Evolutionary conservation across 148 eudicot species (phyloP).

Genomic region (Polygonum maritimum): DNA sequence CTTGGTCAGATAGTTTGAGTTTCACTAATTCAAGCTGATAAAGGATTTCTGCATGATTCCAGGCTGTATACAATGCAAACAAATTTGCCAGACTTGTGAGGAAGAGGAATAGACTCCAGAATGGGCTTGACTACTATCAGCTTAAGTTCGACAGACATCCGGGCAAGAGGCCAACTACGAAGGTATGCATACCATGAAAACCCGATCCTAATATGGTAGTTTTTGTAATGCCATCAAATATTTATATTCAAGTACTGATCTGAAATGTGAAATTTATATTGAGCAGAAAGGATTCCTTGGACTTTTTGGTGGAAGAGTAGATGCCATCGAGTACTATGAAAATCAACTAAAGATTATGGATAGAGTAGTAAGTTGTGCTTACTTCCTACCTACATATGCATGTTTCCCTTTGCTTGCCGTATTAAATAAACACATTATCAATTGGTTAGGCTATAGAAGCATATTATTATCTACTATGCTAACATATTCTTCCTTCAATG

Average conservation of each 20-base stretch:
- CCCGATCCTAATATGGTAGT: neutral
- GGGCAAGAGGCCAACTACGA: constrained; percentile 64
- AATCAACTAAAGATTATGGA: constrained; percentile 54
- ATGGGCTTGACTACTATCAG: constrained; percentile 86
- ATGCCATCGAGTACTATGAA: constrained; percentile 65
- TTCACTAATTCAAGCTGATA: neutral
- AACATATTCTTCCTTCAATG: neutral
- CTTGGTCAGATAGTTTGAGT: neutral
- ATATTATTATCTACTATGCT: neutral
- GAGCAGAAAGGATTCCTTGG: constrained; percentile 82
- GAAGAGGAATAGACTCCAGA: constrained; percentile 54
- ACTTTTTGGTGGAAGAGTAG: constrained; percentile 74
- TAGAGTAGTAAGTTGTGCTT: constrained; percentile 41
- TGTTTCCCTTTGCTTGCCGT: neutral
- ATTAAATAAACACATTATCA: neutral
- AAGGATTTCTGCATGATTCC: neutral
- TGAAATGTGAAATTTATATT: neutral
- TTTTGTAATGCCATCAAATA: neutral
- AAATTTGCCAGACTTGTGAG: constrained; percentile 70
- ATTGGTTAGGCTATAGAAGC: neutral
- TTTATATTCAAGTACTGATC: neutral
- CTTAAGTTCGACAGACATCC: constrained; percentile 82
- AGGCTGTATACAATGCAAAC: constrained; percentile 88
- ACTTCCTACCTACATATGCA: neutral
- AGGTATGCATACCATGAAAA: constrained; percentile 23